These are phyloP conservation scores for Asterionellopsis glacialis DNA, from an alignment of 108 stramenopile genomes.

Conservation along the genomic window DNA sequence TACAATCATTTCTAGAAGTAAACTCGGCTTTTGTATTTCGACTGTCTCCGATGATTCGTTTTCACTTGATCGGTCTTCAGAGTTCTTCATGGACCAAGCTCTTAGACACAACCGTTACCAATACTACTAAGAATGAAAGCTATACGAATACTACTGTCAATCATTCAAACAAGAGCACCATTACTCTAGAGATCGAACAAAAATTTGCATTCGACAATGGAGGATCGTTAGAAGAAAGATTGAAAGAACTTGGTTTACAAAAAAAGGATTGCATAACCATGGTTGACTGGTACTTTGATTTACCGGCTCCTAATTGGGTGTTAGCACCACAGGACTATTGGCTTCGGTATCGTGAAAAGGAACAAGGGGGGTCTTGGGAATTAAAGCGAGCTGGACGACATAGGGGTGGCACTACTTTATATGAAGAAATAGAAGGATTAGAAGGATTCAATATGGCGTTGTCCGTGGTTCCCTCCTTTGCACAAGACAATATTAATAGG, in stretches of 20 bases:
- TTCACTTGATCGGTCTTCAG: too few relatives aligned
- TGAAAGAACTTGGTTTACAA: not conserved
- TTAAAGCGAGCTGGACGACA: slow-evolving; percentile 28
- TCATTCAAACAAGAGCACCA: not conserved
- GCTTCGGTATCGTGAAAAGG: slow-evolving; percentile 35
- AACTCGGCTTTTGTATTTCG: too few relatives aligned
- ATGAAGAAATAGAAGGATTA: slow-evolving; percentile 46
- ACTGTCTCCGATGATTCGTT: too few relatives aligned
- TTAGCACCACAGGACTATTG: slow-evolving; percentile 34
- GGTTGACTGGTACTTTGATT: slow-evolving; percentile 53
- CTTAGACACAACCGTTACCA: too few relatives aligned
- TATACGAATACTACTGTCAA: too few relatives aligned
- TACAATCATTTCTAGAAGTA: too few relatives aligned
- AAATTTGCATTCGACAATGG: slow-evolving; percentile 25
- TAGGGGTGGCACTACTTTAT: slow-evolving; percentile 23
- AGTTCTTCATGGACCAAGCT: too few relatives aligned
- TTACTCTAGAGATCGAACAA: slow-evolving; percentile 42
- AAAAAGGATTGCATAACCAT: not conserved
- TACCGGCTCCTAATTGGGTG: not conserved
- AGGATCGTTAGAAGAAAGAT: not conserved
- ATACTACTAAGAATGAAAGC: not conserved
- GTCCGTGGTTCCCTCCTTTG: not conserved
- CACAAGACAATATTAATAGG: not conserved
- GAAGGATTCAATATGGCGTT: slow-evolving; percentile 22
- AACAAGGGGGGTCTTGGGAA: slow-evolving; percentile 36